phyloP scores from a whole-genome alignment of 495 filamentous ascomycete genomes.

The Penicillium antarcticum region DNA sequence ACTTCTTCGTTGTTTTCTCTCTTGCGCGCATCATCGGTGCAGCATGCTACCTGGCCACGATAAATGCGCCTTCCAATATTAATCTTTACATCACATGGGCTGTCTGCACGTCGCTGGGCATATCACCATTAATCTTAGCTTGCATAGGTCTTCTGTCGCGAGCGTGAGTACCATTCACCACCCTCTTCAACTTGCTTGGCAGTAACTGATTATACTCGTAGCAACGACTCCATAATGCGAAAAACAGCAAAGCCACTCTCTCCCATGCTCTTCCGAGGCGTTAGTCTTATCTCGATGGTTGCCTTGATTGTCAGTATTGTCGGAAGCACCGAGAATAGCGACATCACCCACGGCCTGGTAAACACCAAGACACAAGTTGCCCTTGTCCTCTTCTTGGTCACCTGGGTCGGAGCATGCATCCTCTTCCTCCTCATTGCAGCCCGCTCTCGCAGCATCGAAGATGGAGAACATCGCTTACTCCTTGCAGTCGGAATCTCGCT shows the following conservation, averaged over 20 bases:
- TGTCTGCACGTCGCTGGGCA: conserved; percentile 22
- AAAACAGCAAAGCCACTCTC: conserved; percentile 10
- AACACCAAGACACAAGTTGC: conserved; percentile 12
- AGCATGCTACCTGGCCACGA: conserved; percentile 34
- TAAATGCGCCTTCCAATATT: conserved; percentile 19
- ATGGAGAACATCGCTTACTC: conserved; percentile 28
- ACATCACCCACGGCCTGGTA: background rate
- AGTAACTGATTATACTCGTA: background rate
- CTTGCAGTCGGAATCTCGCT: conserved; percentile 26
- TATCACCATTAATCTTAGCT: conserved; percentile 19
- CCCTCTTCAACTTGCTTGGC: background rate
- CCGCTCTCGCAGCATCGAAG: conserved; percentile 7
- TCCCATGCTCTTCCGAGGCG: conserved; percentile 23
- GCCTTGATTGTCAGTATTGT: conserved; percentile 18
- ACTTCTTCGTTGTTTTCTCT: conserved; percentile 36
- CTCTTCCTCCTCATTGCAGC: background rate
- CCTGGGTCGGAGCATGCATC: conserved; percentile 13
- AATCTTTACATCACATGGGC: conserved; percentile 19
- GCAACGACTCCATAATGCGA: conserved; percentile 20
- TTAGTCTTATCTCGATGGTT: conserved; percentile 11
- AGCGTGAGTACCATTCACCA: conserved; percentile 9
- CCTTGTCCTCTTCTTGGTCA: conserved; percentile 15
- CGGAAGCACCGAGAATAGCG: conserved; percentile 5
- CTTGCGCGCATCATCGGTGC: conserved; percentile 34
- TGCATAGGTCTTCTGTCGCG: conserved; percentile 16